A percentile compares a stretch with the other conserved stretches of the same genome.
phyloP scores from a whole-genome alignment of 2,329 filamentous ascomycete genomes.

The Claviceps citrina region DNA sequence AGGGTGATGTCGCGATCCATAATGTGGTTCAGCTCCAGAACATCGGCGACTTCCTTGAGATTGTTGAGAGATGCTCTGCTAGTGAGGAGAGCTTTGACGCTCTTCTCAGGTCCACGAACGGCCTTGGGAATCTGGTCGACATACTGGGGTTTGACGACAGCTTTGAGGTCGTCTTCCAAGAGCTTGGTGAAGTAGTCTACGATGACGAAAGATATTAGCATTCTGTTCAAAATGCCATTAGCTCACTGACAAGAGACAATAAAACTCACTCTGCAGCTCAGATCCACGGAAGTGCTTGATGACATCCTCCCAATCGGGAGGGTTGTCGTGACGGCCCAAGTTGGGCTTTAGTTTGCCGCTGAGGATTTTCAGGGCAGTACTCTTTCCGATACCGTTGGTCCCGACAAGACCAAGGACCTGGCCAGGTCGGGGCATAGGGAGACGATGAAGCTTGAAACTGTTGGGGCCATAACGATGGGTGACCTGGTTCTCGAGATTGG shows the following conservation, averaged over 20 bases:
- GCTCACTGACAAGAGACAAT: no score
- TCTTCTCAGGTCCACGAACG: constrained; percentile 66
- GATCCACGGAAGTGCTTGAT: constrained; percentile 97
- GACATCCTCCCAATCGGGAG: constrained; percentile 98
- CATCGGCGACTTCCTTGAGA: constrained; percentile 64
- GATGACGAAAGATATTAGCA: background rate
- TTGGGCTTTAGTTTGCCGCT: constrained; percentile 98
- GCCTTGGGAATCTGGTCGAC: constrained; percentile 95
- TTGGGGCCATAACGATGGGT: constrained; percentile 98
- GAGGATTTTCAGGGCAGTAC: constrained; percentile 96
- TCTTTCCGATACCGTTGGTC: constrained; percentile 99
- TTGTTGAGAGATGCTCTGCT: constrained; percentile 64
- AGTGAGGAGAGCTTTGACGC: constrained; percentile 64
- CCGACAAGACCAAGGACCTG: constrained; percentile 93
- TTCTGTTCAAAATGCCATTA: no score
- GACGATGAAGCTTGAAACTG: constrained; percentile 96
- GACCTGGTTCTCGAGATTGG: constrained; percentile 94
- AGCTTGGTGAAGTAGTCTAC: constrained; percentile 95
- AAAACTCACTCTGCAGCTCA: constrained; percentile 71
- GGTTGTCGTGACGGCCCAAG: constrained; percentile 84
- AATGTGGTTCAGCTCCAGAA: constrained; percentile 76
- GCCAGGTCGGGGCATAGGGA: constrained; percentile 88
- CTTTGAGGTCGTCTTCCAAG: constrained; percentile 90
- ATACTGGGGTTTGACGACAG: constrained; percentile 97
- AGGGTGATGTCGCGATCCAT: constrained; percentile 79